Percentiles rank a stretch among this genome's conserved stretches.
phyloP scores from a whole-genome alignment of 148 eudicot genomes.

The Rhododendron kiyosumense region DNA sequence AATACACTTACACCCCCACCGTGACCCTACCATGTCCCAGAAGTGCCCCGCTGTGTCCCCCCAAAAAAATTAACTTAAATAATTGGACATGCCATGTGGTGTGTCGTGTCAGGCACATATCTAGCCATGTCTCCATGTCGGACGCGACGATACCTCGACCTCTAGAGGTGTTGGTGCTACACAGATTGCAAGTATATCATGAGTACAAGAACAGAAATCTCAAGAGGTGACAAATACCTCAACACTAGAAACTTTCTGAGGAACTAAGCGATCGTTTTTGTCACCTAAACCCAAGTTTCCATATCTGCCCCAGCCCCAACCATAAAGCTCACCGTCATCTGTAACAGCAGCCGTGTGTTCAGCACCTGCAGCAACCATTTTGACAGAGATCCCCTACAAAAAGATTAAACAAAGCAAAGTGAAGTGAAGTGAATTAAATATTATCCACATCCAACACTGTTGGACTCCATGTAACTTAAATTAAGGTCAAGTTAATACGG shows the following conservation, averaged over 20 bases:
- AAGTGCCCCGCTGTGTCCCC: too few species aligned
- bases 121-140: too few species aligned
- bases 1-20: too few species aligned
- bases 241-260: slow-evolving; percentile 59
- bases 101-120: too few species aligned
- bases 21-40: too few species aligned
- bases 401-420: slow-evolving; percentile 1
- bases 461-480: neutral
- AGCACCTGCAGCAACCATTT: slow-evolving; percentile 99
- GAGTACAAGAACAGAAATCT: neutral
- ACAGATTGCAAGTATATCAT: neutral
- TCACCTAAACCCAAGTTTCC: slow-evolving; percentile 99
- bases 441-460: neutral
- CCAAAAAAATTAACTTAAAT: too few species aligned
- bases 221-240: slow-evolving; percentile 43
- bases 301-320: slow-evolving; percentile 99
- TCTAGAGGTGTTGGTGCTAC: too few species aligned
- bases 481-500: neutral
- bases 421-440: neutral
- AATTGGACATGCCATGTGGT: too few species aligned
- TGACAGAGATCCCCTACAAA: slow-evolving; percentile 68
- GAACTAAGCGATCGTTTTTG: slow-evolving; percentile 77
- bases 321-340: slow-evolving; percentile 84
- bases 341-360: slow-evolving; percentile 98
- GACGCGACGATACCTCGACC: too few species aligned